Evolutionary conservation across 2,329 filamentous ascomycete genomes (phyloP).

Genomic region (Ophiostoma ulmi): DNA sequence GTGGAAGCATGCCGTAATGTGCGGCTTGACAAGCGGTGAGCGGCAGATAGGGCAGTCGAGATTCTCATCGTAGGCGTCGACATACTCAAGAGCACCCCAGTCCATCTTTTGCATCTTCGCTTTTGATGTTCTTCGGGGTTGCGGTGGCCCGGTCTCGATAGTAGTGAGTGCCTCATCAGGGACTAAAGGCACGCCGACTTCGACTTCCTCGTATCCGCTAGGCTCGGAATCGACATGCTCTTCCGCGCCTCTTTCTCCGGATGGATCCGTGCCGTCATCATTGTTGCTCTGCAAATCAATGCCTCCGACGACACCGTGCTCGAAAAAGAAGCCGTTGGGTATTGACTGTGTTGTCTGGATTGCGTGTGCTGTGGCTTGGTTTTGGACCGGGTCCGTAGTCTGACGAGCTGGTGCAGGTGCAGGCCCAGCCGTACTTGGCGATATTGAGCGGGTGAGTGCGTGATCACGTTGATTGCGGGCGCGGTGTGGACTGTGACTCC

Average conservation of each 20-base stretch:
- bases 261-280: background rate
- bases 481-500: constrained; percentile 9
- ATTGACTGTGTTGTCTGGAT: background rate
- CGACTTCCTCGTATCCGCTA: background rate
- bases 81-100: constrained; percentile 35
- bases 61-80: constrained; percentile 34
- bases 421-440: background rate
- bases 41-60: constrained; percentile 47
- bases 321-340: background rate
- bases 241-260: background rate
- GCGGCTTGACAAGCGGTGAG: constrained; percentile 54
- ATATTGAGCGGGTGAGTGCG: constrained; percentile 3
- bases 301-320: background rate
- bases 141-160: background rate
- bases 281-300: background rate
- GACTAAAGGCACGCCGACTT: background rate
- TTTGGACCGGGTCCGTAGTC: background rate
- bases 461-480: background rate
- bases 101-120: constrained; percentile 30
- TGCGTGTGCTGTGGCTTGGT: background rate
- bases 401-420: background rate
- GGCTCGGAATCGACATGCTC: background rate
- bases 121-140: background rate
- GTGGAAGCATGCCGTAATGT: constrained; percentile 59
- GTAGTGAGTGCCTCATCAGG: background rate